phyloP scores from a whole-genome alignment of 2,329 filamentous ascomycete genomes.

The Didymosphaeria variabile region DNA sequence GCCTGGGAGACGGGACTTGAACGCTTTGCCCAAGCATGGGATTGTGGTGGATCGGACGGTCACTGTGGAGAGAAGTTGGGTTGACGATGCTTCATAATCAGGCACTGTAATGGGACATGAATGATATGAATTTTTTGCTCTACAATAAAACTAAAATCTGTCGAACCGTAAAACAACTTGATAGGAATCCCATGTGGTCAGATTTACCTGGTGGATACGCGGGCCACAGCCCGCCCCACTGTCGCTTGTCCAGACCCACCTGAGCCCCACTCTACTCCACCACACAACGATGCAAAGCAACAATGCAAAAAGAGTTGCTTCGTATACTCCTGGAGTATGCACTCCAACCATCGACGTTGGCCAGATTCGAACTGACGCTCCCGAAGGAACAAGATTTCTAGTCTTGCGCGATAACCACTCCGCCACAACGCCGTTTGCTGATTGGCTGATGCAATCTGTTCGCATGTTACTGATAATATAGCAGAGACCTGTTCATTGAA shows the following conservation, averaged over 20 bases:
- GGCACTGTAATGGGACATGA: not conserved
- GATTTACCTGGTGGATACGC: no score
- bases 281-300: not conserved
- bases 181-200: no score
- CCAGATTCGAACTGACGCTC: conserved; percentile 17
- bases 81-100: not conserved
- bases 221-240: not conserved
- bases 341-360: conserved; percentile 2
- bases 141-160: not conserved
- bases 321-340: not conserved
- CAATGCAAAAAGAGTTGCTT: not conserved
- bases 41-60: conserved; percentile 11
- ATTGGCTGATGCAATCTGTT: conserved; percentile 1
- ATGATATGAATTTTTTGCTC: not conserved
- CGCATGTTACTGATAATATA: not conserved
- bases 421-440: conserved; percentile 13
- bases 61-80: conserved; percentile 8
- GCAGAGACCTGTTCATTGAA: not conserved
- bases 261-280: not conserved
- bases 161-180: not conserved
- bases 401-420: conserved; percentile 17
- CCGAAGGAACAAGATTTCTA: conserved; percentile 17
- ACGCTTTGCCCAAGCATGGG: not conserved
- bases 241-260: conserved; percentile 6
- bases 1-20: not conserved